Percentiles rank a stretch among this genome's conserved stretches.
Conservation (phyloP, 2,329 filamentous ascomycete genomes). For the Aspergillus aculeatus region DNA sequence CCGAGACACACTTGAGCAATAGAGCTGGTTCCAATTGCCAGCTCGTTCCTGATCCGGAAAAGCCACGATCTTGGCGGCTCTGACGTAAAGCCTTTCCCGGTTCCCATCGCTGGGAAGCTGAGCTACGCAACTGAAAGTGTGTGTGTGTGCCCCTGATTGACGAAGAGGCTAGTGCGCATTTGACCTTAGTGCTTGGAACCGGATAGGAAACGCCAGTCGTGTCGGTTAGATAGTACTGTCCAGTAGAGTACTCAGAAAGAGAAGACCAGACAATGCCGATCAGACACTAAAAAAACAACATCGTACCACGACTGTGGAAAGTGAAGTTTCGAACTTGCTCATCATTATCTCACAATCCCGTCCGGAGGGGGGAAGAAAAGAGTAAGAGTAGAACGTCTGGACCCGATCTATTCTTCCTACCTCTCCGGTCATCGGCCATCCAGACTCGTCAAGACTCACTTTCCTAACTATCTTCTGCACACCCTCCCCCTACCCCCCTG, state of each 20-base stretch:
- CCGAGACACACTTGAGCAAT: slow-evolving; percentile 7
- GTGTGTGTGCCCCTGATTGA: slow-evolving; percentile 1
- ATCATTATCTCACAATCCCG: background rate
- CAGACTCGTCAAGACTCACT: background rate
- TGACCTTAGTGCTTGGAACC: too few relatives aligned
- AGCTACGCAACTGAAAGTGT: too few relatives aligned
- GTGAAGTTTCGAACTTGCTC: background rate
- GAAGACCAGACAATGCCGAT: background rate
- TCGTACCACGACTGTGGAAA: background rate
- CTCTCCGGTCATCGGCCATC: background rate
- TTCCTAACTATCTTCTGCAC: too few relatives aligned
- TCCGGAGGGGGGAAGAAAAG: background rate
- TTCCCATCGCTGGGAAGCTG: too few relatives aligned
- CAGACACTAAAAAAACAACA: background rate
- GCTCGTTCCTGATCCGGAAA: slow-evolving; percentile 10
- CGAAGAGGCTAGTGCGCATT: background rate
- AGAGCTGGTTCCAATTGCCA: too few relatives aligned
- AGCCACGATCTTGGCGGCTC: slow-evolving; percentile 10
- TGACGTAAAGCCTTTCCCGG: slow-evolving; percentile 14
- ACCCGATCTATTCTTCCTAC: too few relatives aligned
- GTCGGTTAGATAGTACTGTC: background rate
- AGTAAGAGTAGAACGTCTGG: too few relatives aligned
- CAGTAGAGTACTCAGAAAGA: too few relatives aligned
- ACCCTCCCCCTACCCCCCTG: too few relatives aligned
- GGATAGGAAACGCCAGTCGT: background rate